These are phyloP conservation scores for Phoma herbarum DNA, from an alignment of 2,329 filamentous ascomycete genomes.

Conservation along the genomic window DNA sequence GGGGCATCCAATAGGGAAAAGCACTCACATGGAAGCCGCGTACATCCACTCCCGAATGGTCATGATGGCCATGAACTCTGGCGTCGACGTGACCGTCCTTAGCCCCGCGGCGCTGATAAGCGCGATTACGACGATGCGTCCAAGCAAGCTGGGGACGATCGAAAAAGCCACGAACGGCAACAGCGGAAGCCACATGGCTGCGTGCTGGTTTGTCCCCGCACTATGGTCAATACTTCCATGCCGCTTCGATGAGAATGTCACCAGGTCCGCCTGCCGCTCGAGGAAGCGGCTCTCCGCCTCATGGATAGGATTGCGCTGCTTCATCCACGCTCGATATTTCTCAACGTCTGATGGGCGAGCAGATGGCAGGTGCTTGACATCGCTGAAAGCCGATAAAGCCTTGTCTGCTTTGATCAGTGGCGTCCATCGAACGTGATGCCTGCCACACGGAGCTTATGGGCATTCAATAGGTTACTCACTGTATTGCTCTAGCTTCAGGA, in stretches of 20 bases:
- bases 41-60: slow-evolving; percentile 51
- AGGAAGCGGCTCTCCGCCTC: slow-evolving; percentile 69
- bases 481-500: slow-evolving; percentile 72
- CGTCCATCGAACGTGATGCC: background rate
- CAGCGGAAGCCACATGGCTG: slow-evolving; percentile 49
- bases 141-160: slow-evolving; percentile 54
- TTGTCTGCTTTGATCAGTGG: slow-evolving; percentile 48
- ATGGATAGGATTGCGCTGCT: slow-evolving; percentile 63
- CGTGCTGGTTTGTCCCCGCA: slow-evolving; percentile 33
- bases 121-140: slow-evolving; percentile 51
- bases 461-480: slow-evolving; percentile 55
- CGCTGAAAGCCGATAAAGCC: slow-evolving; percentile 66
- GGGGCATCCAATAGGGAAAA: slow-evolving; percentile 22
- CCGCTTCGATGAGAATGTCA: slow-evolving; percentile 50
- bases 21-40: slow-evolving; percentile 52
- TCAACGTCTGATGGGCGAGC: slow-evolving; percentile 63
- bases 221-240: slow-evolving; percentile 25
- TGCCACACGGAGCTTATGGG: slow-evolving; percentile 8
- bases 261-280: slow-evolving; percentile 63
- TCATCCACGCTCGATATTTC: slow-evolving; percentile 65
- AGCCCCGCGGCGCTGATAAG: slow-evolving; percentile 50
- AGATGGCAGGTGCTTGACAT: slow-evolving; percentile 59
- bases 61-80: slow-evolving; percentile 48
- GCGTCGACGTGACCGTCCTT: slow-evolving; percentile 46
- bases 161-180: slow-evolving; percentile 54